Conservation (phyloP, 306 rosid genomes). For the Clitoria ternatea region DNA sequence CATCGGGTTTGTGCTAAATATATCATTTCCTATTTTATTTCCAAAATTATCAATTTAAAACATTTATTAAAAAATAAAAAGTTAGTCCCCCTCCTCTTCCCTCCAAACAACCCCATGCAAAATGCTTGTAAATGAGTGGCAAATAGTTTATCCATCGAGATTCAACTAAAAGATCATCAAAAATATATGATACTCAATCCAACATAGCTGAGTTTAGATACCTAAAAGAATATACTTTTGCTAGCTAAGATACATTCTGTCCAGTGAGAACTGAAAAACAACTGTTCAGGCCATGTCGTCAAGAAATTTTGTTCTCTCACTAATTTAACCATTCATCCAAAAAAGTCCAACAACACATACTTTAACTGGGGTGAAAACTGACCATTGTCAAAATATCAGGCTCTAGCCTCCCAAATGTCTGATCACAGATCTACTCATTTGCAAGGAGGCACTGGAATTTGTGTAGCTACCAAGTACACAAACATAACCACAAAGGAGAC, state of each 20-base stretch:
- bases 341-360: conserved; percentile 24
- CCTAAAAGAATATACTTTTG: conserved; percentile 12
- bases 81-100: too few species aligned
- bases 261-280: conserved; percentile 29
- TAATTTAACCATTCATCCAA: conserved; percentile 27
- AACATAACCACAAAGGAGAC: conserved; percentile 66
- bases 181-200: background rate
- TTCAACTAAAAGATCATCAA: background rate
- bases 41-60: too few species aligned
- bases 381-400: conserved; percentile 30
- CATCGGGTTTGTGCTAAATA: too few species aligned
- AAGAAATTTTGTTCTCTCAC: conserved; percentile 34
- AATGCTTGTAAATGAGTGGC: background rate
- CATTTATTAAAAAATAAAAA: too few species aligned
- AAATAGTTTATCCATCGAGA: background rate
- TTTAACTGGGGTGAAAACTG: too few species aligned
- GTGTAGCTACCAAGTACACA: conserved; percentile 62
- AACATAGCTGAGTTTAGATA: conserved; percentile 19
- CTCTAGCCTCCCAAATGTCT: conserved; percentile 16
- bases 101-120: too few species aligned
- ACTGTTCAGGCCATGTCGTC: conserved; percentile 33
- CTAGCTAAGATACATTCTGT: conserved; percentile 29
- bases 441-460: conserved; percentile 46
- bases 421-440: conserved; percentile 20
- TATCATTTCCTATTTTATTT: too few species aligned